Evolutionary conservation across 2,329 filamentous ascomycete genomes (phyloP), one percentile per base, ranked within the genome.

Genomic region (Mycosphaerella arachidis): DNA sequence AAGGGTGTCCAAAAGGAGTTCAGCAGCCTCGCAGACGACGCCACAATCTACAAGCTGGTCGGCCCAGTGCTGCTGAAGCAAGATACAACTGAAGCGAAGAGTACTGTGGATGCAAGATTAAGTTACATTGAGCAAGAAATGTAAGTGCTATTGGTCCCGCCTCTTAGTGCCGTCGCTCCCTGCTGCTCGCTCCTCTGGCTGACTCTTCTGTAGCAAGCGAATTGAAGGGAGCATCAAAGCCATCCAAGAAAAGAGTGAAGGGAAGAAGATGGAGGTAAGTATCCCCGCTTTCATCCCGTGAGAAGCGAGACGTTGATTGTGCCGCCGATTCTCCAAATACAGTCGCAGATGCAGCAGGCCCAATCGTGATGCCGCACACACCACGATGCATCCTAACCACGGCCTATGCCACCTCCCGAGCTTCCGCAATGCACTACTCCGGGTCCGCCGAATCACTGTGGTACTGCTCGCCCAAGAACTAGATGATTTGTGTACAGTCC

Each of bases 51-150:
- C 84, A 99, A 97, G 78, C 85, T 97, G 46, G 86, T 96, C 51
- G 94, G 94, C 0, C 94, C 94, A 0, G 90, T 97, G 6, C 79
- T 99, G 40, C 77, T 99, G 71, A 97, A 97, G 81, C 94, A 99
- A 76, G 94, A 97, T 59, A 92, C 90, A 75, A 79, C 85, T 1
- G 94, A 99, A 74, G 94, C 94, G 0, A 86, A 92, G 66, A 89
- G 90, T 81, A 92, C 92, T 0, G 94, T 99, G 18, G 91, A 95
- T 68, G 91, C 91, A 20, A 86, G 94, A 27, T 76, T 99, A 54
- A 92, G 96, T 66, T 97, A 93, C 72, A 99, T 99, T 66, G 84
- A 87, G 66, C 91, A 93, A 71, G 93, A 99, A 73, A 94, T 97
- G 92, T 96, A 74, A 75, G 87, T 73, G 18, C 7, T 29, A 18